A percentile compares a stretch with the other conserved stretches of the same genome.
These are phyloP conservation scores for Pestalotiopsis sp. DNA, from an alignment of 2,329 filamentous ascomycete genomes.

Conservation along the genomic window DNA sequence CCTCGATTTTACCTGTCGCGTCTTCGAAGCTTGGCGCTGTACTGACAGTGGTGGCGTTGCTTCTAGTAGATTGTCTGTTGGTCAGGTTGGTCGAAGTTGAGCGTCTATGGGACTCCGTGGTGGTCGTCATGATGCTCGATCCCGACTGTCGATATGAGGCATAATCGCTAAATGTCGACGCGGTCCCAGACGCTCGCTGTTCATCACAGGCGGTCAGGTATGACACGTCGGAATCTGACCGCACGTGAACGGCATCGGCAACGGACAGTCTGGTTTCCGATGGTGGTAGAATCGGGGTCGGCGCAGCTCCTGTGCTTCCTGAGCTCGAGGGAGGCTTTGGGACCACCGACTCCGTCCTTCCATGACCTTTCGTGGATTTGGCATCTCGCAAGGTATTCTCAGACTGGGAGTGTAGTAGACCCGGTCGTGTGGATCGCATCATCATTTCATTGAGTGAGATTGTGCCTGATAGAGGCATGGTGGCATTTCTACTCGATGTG, in stretches of 20 bases:
- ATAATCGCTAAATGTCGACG: slow-evolving; percentile 20
- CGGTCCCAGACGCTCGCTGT: neutral
- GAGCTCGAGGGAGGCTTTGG: neutral
- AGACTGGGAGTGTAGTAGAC: slow-evolving; percentile 11
- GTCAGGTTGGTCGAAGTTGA: slow-evolving; percentile 17
- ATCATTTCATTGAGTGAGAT: slow-evolving; percentile 27
- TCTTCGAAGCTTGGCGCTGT: slow-evolving; percentile 11
- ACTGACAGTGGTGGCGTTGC: slow-evolving; percentile 19
- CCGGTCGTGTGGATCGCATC: slow-evolving; percentile 20
- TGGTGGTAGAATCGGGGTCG: neutral
- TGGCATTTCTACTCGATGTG: slow-evolving; percentile 25
- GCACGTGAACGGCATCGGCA: neutral
- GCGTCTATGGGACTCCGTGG: neutral
- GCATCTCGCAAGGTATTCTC: neutral
- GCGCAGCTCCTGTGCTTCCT: neutral
- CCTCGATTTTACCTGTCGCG: neutral
- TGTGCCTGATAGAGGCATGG: slow-evolving; percentile 2
- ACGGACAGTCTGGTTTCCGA: neutral
- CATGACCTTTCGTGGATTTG: neutral
- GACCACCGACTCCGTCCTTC: neutral
- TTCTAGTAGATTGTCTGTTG: slow-evolving; percentile 20
- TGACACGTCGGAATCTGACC: slow-evolving; percentile 14
- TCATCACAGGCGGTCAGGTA: slow-evolving; percentile 13
- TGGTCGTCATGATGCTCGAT: neutral
- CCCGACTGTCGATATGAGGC: slow-evolving; percentile 21